Conservation (phyloP, 2,329 filamentous ascomycete genomes). For the Fusarium falciforme region DNA sequence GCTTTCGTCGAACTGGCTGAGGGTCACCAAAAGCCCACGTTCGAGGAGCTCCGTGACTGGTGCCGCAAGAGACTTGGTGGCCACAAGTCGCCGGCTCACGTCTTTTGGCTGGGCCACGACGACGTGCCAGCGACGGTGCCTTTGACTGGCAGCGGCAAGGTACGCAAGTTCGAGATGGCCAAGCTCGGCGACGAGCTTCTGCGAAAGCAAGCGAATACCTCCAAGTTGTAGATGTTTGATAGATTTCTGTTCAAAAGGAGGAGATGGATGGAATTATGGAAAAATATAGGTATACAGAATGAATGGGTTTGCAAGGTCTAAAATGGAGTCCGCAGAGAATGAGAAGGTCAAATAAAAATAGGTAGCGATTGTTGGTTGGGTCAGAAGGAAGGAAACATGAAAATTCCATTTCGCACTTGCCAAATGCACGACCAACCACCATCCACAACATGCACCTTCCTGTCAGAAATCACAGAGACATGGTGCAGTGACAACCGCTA, state of each 20-base stretch:
- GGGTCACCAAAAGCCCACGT: conserved; percentile 54
- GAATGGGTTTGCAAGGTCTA: background rate
- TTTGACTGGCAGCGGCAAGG: conserved; percentile 78
- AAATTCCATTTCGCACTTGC: background rate
- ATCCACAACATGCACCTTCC: background rate
- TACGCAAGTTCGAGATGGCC: conserved; percentile 74
- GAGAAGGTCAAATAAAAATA: background rate
- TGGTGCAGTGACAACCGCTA: background rate
- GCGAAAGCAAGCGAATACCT: conserved; percentile 57
- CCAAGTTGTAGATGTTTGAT: conserved; percentile 54
- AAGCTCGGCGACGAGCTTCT: conserved; percentile 66
- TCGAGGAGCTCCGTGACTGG: conserved; percentile 71
- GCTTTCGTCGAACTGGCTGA: conserved; percentile 67
- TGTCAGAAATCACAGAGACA: background rate
- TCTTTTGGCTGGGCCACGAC: conserved; percentile 80
- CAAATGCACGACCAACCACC: background rate
- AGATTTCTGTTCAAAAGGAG: background rate
- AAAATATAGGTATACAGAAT: background rate
- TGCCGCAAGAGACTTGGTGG: conserved; percentile 69
- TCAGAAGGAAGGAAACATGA: background rate
- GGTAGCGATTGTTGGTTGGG: background rate
- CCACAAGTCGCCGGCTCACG: conserved; percentile 76
- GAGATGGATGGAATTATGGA: background rate
- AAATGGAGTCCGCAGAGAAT: background rate
- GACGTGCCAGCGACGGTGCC: conserved; percentile 67